These are phyloP conservation scores for Penicillium tannophilum DNA, from an alignment of 495 filamentous ascomycete genomes.

Conservation along the genomic window DNA sequence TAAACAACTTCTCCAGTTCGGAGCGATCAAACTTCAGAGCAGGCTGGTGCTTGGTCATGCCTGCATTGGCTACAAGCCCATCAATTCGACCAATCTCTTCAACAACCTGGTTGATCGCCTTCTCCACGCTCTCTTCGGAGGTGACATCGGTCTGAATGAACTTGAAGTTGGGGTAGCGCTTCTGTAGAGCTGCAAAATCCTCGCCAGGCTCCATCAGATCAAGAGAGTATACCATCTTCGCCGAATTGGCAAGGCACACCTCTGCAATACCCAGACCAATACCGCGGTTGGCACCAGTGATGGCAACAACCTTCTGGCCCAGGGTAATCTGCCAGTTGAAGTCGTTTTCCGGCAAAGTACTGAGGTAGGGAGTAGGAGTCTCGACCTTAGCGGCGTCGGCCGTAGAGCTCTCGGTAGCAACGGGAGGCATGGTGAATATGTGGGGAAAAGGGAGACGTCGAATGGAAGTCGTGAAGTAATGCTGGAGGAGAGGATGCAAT, in stretches of 20 bases:
- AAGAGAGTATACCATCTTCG: constrained; percentile 40
- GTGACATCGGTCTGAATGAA: constrained; percentile 46
- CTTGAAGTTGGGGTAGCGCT: constrained; percentile 36
- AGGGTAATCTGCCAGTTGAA: constrained; percentile 36
- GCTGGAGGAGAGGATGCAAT: not conserved
- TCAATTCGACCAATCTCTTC: constrained; percentile 37
- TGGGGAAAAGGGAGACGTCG: not conserved
- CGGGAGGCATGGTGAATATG: constrained; percentile 20
- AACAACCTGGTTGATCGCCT: constrained; percentile 41
- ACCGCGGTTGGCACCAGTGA: constrained; percentile 45
- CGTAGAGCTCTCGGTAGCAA: constrained; percentile 17
- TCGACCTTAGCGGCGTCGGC: constrained; percentile 11
- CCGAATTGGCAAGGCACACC: constrained; percentile 43
- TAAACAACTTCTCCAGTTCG: constrained; percentile 43
- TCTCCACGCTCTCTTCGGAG: constrained; percentile 38
- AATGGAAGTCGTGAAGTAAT: not conserved
- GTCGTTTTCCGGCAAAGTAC: constrained; percentile 27
- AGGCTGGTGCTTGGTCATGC: constrained; percentile 50
- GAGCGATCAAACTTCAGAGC: constrained; percentile 42
- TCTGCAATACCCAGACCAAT: constrained; percentile 44
- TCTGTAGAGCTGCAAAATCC: constrained; percentile 37
- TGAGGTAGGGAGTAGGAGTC: constrained; percentile 17
- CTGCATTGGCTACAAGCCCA: constrained; percentile 42
- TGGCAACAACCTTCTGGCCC: constrained; percentile 31
- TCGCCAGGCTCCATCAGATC: constrained; percentile 46